These are phyloP conservation scores for Eustoma russellianum DNA, from an alignment of 257 asterid genomes.

Conservation along the genomic window DNA sequence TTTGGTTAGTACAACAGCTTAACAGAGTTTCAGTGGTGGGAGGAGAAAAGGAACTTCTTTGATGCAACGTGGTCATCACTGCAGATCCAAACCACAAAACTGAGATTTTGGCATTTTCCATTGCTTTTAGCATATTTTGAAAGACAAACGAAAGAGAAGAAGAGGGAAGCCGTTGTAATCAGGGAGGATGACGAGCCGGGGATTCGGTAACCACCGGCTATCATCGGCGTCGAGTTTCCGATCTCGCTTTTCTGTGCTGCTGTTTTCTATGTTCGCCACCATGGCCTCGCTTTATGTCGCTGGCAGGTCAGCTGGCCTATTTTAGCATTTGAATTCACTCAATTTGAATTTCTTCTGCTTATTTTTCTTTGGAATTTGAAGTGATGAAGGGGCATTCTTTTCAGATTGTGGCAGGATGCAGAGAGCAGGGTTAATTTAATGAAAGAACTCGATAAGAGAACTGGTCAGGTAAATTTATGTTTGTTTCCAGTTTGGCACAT, in stretches of 20 bases:
- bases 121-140: neutral
- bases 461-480: slow-evolving; percentile 48
- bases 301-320: slow-evolving; percentile 37
- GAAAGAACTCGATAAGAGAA: slow-evolving; percentile 53
- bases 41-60: too few relatives aligned
- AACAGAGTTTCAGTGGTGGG: too few relatives aligned
- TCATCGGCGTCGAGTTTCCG: slow-evolving; percentile 41
- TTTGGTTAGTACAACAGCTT: too few relatives aligned
- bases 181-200: slow-evolving; percentile 46
- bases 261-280: slow-evolving; percentile 72
- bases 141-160: neutral
- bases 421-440: slow-evolving; percentile 47
- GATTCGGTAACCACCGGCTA: slow-evolving; percentile 37
- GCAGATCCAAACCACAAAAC: too few relatives aligned
- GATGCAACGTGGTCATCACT: too few relatives aligned
- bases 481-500: neutral
- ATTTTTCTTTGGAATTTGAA: neutral
- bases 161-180: slow-evolving; percentile 16
- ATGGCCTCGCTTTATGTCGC: slow-evolving; percentile 79
- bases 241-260: slow-evolving; percentile 47
- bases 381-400: slow-evolving; percentile 8
- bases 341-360: neutral
- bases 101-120: too few relatives aligned
- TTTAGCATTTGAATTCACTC: neutral
- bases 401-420: slow-evolving; percentile 86